phyloP scores from a whole-genome alignment of 75 land plant species.

The Selaginella moellendorffii region DNA sequence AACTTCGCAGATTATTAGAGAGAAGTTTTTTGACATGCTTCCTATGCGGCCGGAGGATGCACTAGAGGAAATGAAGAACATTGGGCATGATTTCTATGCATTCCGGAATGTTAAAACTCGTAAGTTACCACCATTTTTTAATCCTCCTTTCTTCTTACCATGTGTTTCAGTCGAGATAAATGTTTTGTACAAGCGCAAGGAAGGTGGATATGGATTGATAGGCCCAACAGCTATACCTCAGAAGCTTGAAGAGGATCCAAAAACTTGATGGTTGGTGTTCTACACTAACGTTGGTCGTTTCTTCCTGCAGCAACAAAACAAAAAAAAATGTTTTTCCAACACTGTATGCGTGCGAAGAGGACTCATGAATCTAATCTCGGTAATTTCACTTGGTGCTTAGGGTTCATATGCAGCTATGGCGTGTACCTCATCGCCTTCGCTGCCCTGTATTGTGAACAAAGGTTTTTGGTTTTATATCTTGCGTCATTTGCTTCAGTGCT shows the following conservation, averaged over 20 bases:
- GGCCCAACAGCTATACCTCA: conserved; percentile 26
- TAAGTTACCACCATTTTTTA: too few relatives aligned
- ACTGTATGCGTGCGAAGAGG: too few relatives aligned
- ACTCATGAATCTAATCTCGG: too few relatives aligned
- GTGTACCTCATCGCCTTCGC: not conserved
- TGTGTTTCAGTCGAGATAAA: conserved; percentile 74
- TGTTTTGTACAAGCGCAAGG: conserved; percentile 68
- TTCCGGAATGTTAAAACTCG: conserved; percentile 85
- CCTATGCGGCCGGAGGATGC: conserved; percentile 72
- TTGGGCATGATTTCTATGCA: conserved; percentile 87
- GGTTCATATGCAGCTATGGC: not conserved
- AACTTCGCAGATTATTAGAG: conserved; percentile 67
- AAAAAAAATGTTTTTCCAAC: too few relatives aligned
- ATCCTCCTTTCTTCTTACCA: too few relatives aligned
- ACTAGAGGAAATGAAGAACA: conserved; percentile 55
- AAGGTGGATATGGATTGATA: conserved; percentile 87
- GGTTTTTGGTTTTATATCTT: too few relatives aligned
- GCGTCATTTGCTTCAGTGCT: too few relatives aligned
- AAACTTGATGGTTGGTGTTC: too few relatives aligned
- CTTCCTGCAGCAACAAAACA: too few relatives aligned
- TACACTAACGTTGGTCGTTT: too few relatives aligned
- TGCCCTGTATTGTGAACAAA: not conserved
- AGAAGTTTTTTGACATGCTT: conserved; percentile 84
- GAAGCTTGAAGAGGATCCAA: not conserved
- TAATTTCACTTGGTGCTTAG: too few relatives aligned